Percentiles rank a stretch among this genome's conserved stretches.
Conservation (phyloP, 495 filamentous ascomycete genomes). For the Stereocaulon alpinum region DNA sequence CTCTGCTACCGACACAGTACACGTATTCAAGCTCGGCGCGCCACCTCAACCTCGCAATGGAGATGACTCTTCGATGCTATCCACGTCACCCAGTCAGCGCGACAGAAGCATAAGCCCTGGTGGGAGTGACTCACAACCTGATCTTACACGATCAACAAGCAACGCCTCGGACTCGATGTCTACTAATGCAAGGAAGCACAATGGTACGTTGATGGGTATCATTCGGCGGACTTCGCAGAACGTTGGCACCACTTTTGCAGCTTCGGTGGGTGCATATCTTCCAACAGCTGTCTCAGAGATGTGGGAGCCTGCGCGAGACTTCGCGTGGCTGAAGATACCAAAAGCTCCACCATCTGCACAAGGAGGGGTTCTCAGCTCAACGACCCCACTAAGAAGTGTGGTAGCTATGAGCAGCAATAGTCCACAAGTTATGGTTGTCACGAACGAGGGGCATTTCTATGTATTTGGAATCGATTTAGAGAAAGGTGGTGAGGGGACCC, state of each 20-base stretch:
- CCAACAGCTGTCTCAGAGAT: conserved; percentile 89
- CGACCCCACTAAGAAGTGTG: conserved; percentile 60
- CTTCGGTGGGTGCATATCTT: conserved; percentile 81
- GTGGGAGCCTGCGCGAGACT: conserved; percentile 92
- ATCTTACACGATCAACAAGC: conserved; percentile 25
- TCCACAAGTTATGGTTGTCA: conserved; percentile 96
- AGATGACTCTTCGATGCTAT: conserved; percentile 22
- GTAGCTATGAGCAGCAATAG: conserved; percentile 90
- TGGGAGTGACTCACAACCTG: conserved; percentile 28
- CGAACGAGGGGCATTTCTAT: conserved; percentile 88
- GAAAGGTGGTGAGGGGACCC: conserved; percentile 83
- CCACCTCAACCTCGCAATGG: conserved; percentile 21
- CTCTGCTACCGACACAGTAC: conserved; percentile 92
- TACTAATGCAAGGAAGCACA: conserved; percentile 36
- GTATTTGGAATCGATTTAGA: conserved; percentile 93
- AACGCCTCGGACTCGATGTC: conserved; percentile 26
- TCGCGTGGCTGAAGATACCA: conserved; percentile 93
- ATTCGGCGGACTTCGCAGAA: conserved; percentile 94
- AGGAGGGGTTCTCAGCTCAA: conserved; percentile 27
- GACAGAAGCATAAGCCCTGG: conserved; percentile 34
- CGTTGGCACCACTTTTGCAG: conserved; percentile 81
- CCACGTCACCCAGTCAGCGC: conserved; percentile 27
- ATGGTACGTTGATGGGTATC: conserved; percentile 72
- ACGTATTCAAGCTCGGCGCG: conserved; percentile 73
- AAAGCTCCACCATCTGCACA: conserved; percentile 37